Base-by-base conservation (phyloP, 208 protist species). In the Kentomonas sorsogonicus region DNA sequence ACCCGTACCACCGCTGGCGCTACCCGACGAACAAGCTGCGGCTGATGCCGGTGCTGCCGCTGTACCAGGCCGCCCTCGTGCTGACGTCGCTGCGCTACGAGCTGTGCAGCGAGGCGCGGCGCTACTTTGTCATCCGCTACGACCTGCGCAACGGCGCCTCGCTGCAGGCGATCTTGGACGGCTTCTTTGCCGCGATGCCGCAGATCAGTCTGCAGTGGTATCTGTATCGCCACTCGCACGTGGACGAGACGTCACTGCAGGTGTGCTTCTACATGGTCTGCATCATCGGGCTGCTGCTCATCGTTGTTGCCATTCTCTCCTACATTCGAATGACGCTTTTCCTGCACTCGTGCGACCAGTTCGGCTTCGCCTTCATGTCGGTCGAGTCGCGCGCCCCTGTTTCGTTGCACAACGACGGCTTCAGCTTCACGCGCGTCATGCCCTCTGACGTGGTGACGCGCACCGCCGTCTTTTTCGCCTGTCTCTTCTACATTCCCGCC, bases 61-160 rank as follows among this genome's bases (percentile, higher is more conserved):
- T 87, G 30, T 91, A 85, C 67, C 72, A 91, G 58, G 48, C 88
- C n/a, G 60, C 71, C 45, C 73, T 94, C 9, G 71, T 86, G 53
- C 72, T 79, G 45, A 74, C 68, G 18, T 60, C 67, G 5, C 57
- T 91, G 38, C 74, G 83, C 11, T 91, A 94, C 71, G 72, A 80
- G 51, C 45, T 82, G 15, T 48, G 58, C 0, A 38, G 45, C 0
- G 68, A 87, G 26, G 77, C 74, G 44, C 52, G 50, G 38, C 68
- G 66, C 26, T 91, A 84, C 65, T 85, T 91, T 59, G 70, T 91
- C 38, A 91, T 94, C 59, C 74, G 83, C 22, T 81, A 83, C 68
- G 86, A 94, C 47, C 67, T 94, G n/a, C 74, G 75, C 51, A 89
- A 87, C 60, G 75, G 74, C 7, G 69, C 86, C 3, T 54, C 71